A percentile compares a stretch with the other conserved stretches of the same genome.
phyloP scores from a whole-genome alignment of 2,329 filamentous ascomycete genomes.

The Neofusicoccum parvum region DNA sequence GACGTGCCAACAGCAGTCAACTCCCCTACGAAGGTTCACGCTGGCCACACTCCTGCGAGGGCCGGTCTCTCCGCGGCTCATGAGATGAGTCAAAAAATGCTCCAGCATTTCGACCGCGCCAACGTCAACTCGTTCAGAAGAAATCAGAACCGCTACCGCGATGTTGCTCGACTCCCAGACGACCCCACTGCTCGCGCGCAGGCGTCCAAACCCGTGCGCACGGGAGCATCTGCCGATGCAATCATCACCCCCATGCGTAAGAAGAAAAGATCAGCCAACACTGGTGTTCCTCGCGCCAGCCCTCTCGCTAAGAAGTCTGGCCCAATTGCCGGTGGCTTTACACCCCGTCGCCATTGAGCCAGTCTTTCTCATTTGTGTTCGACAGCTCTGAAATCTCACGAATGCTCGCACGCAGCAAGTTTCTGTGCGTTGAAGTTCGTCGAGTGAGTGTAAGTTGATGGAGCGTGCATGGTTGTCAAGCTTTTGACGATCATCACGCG shows the following conservation, averaged over 20 bases:
- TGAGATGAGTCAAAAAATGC: constrained; percentile 31
- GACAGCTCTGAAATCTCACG: neutral
- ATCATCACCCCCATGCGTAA: constrained; percentile 43
- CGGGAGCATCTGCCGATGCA: constrained; percentile 42
- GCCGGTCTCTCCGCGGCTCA: constrained; percentile 23
- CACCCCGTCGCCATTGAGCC: constrained; percentile 12
- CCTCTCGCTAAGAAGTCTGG: constrained; percentile 19
- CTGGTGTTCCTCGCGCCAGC: constrained; percentile 13
- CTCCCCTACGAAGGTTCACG: constrained; percentile 33
- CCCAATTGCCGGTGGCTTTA: constrained; percentile 13
- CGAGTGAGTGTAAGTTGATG: constrained; percentile 7
- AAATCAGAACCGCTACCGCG: constrained; percentile 42
- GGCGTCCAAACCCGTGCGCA: constrained; percentile 39
- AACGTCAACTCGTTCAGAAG: constrained; percentile 45
- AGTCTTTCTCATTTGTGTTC: neutral
- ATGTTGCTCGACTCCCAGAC: constrained; percentile 39
- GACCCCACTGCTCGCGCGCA: constrained; percentile 40
- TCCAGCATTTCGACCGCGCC: constrained; percentile 43
- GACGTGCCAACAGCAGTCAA: constrained; percentile 40
- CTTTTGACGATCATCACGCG: neutral
- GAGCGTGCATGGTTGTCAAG: neutral
- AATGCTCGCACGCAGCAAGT: neutral
- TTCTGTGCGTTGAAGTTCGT: neutral
- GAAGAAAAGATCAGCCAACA: constrained; percentile 23
- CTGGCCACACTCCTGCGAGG: constrained; percentile 36